Base-by-base conservation (phyloP, 148 eudicot genomes). In the Vaccinium darrowii region DNA sequence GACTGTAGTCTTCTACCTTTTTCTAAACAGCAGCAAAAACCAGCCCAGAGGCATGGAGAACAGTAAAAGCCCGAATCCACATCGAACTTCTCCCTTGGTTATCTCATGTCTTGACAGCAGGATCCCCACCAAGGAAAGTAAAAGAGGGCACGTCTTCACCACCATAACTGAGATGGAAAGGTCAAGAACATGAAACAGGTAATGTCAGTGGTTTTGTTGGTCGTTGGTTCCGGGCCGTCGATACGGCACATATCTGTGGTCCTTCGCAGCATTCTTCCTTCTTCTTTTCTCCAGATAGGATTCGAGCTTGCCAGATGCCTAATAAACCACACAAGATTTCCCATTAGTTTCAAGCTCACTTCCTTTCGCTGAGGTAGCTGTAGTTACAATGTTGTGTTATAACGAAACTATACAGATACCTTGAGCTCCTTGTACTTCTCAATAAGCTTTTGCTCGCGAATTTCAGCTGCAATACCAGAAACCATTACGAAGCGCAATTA, bases 291-390 rank as follows among this genome's bases (percentile, higher is more conserved):
- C 94, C 2, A 95, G 84, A 81, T 83, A 95, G 4, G 96, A 80
- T 85, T 94, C 96, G 7, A 96, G 91, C 87, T 96, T 93, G 69
- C 99, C 98, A 82, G 95, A 71, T 84, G 89, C 95, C 98, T 95
- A 89, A 76, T 79, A 67, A 16, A 79, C 72, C 30, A 78, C 23
- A 72, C 33, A 51, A n/a, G 39, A 3, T 69, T 25, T 50, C 15
- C 54, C 67, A 65, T 53, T 36, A 39, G 8, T 76, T 39, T 47
- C 33, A 58, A 83, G 33, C 53, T 33, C 15, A 27, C 77, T 54
- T 52, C 5, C 51, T 81, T 19, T 10, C 57, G 7, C 39, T 23
- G 71, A 21, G 16, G 14, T 36, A 80, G 58, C 0, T 62, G 21
- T 0, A 49, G 63, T 14, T 4, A 43, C 21, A 60, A 78, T 36